These are phyloP conservation scores for Moesziomyces aphidis DNA, from an alignment of 1,284 basidiomycete genomes.

Conservation along the genomic window DNA sequence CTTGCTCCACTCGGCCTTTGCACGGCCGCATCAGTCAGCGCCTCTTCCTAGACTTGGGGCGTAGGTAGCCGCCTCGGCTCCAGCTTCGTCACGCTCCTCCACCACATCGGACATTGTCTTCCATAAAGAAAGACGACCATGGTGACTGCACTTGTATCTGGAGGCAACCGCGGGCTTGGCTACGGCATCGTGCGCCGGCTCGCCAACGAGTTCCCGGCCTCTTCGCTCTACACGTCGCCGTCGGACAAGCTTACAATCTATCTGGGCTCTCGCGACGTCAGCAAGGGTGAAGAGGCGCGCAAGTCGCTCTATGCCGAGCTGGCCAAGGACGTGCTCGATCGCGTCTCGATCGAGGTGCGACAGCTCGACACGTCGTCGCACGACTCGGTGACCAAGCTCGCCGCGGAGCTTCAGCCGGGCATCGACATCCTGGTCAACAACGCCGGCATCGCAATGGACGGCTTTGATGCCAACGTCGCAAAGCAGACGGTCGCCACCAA, in stretches of 20 bases:
- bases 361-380: constrained; percentile 40
- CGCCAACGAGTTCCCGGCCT: constrained; percentile 52
- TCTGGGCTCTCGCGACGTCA: constrained; percentile 53
- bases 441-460: constrained; percentile 62
- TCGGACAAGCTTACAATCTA: constrained; percentile 59
- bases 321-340: constrained; percentile 20
- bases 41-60: not conserved
- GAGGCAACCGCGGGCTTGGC: constrained; percentile 45
- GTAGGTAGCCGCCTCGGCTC: not conserved
- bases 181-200: constrained; percentile 58
- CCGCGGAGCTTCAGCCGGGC: constrained; percentile 32
- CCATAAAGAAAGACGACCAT: not conserved
- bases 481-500: constrained; percentile 60
- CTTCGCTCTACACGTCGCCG: constrained; percentile 19
- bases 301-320: constrained; percentile 48
- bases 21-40: not conserved
- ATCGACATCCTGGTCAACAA: constrained; percentile 63
- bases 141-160: constrained; percentile 50
- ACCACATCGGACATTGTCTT: not conserved
- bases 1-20: not conserved
- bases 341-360: constrained; percentile 40
- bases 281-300: constrained; percentile 56
- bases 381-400: constrained; percentile 41
- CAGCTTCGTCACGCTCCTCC: not conserved
- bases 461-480: constrained; percentile 59